Base-by-base conservation (phyloP, 73 alveolate genomes). In the Stentor coeruleus region DNA sequence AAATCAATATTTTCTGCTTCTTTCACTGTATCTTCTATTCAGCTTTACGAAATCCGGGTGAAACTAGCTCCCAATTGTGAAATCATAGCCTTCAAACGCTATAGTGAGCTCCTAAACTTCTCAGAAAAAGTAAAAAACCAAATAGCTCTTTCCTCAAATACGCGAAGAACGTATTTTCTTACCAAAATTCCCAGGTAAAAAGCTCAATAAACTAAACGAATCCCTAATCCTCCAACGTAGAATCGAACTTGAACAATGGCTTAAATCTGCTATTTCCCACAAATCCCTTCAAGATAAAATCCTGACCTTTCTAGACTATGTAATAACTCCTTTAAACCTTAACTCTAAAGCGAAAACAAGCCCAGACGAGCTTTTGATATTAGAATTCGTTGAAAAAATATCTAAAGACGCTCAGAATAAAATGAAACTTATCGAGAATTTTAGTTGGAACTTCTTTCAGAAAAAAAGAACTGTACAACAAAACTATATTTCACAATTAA, bases 91-190 rank as follows among this genome's bases (percentile, higher is more conserved):
- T 49, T 49, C 6, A 49, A 49, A 20, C 66, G 66, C 66, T 49
- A 49, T 49, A 11, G 28, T 11, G 66, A 49, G 20, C 66, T 49
- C 20, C 66, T 6, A 49, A 20, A 49, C 6, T 49, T 49, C 6
- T 49, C 66, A 49, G 66, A 49, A 49, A 49, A 49, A 49, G 66
- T 49, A 49, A 49, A 49, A 49, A 49, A 49, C 20, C 66, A 49
- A 20, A 6, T 49, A 49, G 20, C 6, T 11, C 66, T 20, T 49
- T 20, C 20, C 20, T 49, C 28, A 6, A 20, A 49, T 6, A 49
- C 66, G 6, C 66, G 6, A 11, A 20, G n/a, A n/a, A n/a, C n/a
- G 20, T 49, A 49, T 49, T 20, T 49, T 11, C 66, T 20, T 49
- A 11, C 66, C 66, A 6, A 49, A 49, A 6, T 49, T 49, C 20